Evolutionary conservation across 2,329 filamentous ascomycete species (phyloP).

Genomic region (Clonostachys rhizophaga): DNA sequence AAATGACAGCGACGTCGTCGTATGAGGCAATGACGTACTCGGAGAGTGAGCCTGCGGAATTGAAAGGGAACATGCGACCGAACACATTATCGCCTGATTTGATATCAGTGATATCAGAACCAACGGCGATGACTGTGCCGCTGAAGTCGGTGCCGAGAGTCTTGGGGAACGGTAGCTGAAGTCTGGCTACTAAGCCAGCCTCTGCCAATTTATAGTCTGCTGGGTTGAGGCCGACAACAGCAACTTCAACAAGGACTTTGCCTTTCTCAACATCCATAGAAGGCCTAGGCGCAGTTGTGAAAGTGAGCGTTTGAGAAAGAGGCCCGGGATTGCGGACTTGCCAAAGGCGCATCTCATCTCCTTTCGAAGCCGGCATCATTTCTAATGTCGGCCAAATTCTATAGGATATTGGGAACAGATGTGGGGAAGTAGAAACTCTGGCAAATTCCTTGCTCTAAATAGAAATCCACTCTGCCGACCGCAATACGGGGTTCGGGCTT

Average conservation of each 20-base stretch:
- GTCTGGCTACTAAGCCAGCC: constrained; percentile 26
- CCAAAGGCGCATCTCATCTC: too few species aligned
- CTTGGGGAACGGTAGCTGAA: constrained; percentile 25
- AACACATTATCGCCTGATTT: constrained; percentile 36
- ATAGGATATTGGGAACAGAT: too few species aligned
- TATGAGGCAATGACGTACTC: constrained; percentile 31
- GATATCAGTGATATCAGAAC: constrained; percentile 16
- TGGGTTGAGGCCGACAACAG: constrained; percentile 38
- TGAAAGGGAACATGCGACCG: constrained; percentile 21
- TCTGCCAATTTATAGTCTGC: constrained; percentile 43
- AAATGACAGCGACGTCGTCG: constrained; percentile 27
- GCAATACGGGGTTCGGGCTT: too few species aligned
- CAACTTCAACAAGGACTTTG: constrained; percentile 35
- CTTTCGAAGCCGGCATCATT: too few species aligned
- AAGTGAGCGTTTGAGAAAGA: too few species aligned
- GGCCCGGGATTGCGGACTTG: too few species aligned
- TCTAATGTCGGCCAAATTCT: too few species aligned
- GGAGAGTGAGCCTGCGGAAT: constrained; percentile 31
- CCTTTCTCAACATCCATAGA: too few species aligned
- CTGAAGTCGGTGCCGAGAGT: constrained; percentile 46
- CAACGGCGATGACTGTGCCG: constrained; percentile 36
- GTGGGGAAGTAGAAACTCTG: too few species aligned
- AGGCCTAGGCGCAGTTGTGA: too few species aligned
- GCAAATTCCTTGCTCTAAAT: too few species aligned
- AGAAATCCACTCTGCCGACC: too few species aligned